Evolutionary conservation across 2,329 filamentous ascomycete genomes (phyloP).

Genomic region (Didymella pomorum): DNA sequence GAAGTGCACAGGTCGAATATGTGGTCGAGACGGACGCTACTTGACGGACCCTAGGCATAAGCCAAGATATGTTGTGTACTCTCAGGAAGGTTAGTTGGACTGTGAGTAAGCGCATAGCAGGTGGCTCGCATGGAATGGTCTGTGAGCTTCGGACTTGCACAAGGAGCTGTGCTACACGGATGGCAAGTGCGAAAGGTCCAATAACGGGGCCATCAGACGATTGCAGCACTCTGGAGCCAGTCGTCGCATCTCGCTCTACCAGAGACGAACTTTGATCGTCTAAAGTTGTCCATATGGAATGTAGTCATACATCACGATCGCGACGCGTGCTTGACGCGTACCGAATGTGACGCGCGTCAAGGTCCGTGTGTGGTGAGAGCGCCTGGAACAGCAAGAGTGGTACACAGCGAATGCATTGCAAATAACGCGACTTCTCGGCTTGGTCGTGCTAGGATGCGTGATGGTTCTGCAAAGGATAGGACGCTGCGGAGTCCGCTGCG

Average conservation of each 20-base stretch:
- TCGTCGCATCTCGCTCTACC: neutral
- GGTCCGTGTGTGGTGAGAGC: neutral
- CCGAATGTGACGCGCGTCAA: neutral
- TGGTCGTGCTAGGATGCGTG: neutral
- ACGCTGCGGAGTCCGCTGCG: neutral
- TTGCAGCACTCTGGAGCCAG: neutral
- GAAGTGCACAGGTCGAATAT: neutral
- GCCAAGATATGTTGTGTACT: neutral
- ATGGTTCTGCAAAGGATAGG: neutral
- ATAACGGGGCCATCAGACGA: neutral
- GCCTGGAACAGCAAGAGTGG: neutral
- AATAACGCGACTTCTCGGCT: neutral
- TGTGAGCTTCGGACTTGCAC: constrained; percentile 9
- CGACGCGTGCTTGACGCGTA: neutral
- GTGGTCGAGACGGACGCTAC: constrained; percentile 2
- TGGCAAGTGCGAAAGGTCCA: constrained; percentile 7
- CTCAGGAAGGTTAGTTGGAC: neutral
- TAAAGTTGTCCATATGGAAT: neutral
- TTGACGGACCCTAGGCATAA: constrained; percentile 13
- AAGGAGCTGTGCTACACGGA: constrained; percentile 10
- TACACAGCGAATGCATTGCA: neutral
- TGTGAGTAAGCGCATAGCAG: neutral
- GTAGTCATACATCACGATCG: neutral
- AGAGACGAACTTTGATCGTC: no score
- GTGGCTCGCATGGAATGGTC: neutral